Conservation (phyloP, 306 rosid genomes). For the Mucuna pruriens region DNA sequence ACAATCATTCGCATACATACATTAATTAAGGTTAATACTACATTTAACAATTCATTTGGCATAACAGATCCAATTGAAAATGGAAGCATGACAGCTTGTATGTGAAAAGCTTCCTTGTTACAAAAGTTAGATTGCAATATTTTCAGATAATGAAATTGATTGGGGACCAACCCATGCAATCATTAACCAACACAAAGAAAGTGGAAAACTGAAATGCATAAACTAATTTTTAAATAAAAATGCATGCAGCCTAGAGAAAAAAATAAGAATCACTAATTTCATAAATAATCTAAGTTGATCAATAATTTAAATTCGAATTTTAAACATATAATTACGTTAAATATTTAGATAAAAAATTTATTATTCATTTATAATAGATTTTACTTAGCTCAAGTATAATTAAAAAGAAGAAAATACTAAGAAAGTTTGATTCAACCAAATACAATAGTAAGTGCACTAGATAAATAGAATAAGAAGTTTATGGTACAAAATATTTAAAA, state of each 20-base stretch:
- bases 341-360: no score
- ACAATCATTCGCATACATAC: constrained; percentile 14
- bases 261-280: no score
- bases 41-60: constrained; percentile 37
- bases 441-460: background rate
- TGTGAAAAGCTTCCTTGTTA: constrained; percentile 17
- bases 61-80: constrained; percentile 25
- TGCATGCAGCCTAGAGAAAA: background rate
- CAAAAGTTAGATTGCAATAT: constrained; percentile 27
- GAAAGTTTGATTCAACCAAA: background rate
- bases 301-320: no score
- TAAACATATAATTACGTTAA: no score
- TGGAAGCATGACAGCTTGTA: constrained; percentile 40
- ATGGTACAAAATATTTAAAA: background rate
- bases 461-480: background rate
- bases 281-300: no score
- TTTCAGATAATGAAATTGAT: constrained; percentile 26
- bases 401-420: background rate
- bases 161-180: constrained; percentile 35
- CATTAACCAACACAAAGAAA: constrained; percentile 4
- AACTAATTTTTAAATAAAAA: background rate
- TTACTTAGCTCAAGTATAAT: no score
- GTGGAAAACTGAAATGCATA: background rate
- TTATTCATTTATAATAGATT: no score
- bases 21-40: constrained; percentile 14